phyloP scores from a whole-genome alignment of 805 yeast genomes.

The Scheffersomyces lignosus region DNA sequence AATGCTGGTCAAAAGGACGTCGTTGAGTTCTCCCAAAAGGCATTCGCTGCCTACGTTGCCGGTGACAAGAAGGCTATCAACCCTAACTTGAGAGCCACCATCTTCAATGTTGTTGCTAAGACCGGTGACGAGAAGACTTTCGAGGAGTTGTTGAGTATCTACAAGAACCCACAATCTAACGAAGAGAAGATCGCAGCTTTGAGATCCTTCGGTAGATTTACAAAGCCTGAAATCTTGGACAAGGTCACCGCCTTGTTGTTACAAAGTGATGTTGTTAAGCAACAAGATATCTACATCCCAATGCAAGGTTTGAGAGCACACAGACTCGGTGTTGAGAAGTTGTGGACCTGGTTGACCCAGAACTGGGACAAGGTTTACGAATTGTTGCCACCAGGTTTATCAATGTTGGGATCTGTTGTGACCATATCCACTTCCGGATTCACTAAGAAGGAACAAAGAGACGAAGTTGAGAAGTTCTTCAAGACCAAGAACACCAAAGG shows the following conservation, averaged over 20 bases:
- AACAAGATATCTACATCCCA: constrained; percentile 76
- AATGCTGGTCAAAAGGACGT: constrained; percentile 49
- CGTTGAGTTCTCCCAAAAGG: constrained; percentile 44
- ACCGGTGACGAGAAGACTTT: constrained; percentile 62
- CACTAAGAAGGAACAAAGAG: constrained; percentile 53
- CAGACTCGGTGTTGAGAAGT: constrained; percentile 61
- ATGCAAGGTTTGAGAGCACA: constrained; percentile 69
- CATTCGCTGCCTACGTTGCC: constrained; percentile 52
- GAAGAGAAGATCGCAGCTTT: constrained; percentile 74
- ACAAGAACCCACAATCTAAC: constrained; percentile 56
- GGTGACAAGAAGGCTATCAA: constrained; percentile 72
- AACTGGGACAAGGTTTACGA: constrained; percentile 73
- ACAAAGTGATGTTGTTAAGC: constrained; percentile 55
- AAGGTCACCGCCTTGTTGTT: constrained; percentile 58
- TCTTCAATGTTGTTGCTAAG: constrained; percentile 67
- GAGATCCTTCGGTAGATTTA: constrained; percentile 65
- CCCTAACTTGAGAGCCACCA: constrained; percentile 68
- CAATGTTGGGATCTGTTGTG: constrained; percentile 79
- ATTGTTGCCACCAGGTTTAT: constrained; percentile 75
- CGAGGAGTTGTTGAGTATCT: constrained; percentile 60
- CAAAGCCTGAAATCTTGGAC: constrained; percentile 49
- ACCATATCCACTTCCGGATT: constrained; percentile 59
- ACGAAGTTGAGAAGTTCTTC: constrained; percentile 53
- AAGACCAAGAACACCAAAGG: constrained; percentile 58
- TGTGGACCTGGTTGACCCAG: constrained; percentile 70